phyloP scores from a whole-genome alignment of 192 early-diverging fungal genomes.

The Linnemannia elongata region DNA sequence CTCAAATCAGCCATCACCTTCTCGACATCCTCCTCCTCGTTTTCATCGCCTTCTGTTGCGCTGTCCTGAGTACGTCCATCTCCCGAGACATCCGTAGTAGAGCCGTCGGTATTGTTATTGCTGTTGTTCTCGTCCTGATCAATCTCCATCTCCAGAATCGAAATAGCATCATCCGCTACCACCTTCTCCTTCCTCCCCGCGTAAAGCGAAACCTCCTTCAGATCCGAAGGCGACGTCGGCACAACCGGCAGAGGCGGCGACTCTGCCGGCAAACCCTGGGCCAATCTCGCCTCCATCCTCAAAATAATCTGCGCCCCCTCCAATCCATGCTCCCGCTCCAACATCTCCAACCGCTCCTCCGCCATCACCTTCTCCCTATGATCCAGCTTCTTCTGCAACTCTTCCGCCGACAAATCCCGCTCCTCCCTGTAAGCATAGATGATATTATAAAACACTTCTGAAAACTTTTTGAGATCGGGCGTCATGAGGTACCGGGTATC shows the following conservation, averaged over 20 bases:
- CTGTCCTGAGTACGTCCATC: slow-evolving; percentile 8
- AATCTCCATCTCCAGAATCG: slow-evolving; percentile 34
- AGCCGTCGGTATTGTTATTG: background rate
- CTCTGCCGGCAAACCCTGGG: slow-evolving; percentile 36
- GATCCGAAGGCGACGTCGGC: slow-evolving; percentile 9
- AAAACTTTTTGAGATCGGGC: slow-evolving; percentile 24
- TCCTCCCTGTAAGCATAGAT: slow-evolving; percentile 48
- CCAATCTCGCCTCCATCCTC: slow-evolving; percentile 38
- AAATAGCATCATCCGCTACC: slow-evolving; percentile 49
- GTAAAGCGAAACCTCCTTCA: slow-evolving; percentile 48
- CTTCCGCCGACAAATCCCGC: slow-evolving; percentile 33
- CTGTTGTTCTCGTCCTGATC: background rate
- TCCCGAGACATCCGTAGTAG: background rate
- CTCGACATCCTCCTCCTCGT: slow-evolving; percentile 40
- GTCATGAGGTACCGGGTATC: slow-evolving; percentile 46
- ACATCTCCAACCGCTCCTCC: slow-evolving; percentile 24
- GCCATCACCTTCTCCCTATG: slow-evolving; percentile 15
- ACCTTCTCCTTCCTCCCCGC: slow-evolving; percentile 43
- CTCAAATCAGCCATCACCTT: slow-evolving; percentile 32
- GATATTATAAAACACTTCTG: slow-evolving; percentile 35
- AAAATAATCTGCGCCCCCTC: slow-evolving; percentile 30
- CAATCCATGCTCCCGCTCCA: slow-evolving; percentile 36
- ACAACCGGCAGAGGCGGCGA: slow-evolving; percentile 17
- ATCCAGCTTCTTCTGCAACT: slow-evolving; percentile 34
- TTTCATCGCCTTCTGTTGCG: background rate